Conservation (phyloP, 2,329 filamentous ascomycete species). For the Colletotrichum chrysophilum region DNA sequence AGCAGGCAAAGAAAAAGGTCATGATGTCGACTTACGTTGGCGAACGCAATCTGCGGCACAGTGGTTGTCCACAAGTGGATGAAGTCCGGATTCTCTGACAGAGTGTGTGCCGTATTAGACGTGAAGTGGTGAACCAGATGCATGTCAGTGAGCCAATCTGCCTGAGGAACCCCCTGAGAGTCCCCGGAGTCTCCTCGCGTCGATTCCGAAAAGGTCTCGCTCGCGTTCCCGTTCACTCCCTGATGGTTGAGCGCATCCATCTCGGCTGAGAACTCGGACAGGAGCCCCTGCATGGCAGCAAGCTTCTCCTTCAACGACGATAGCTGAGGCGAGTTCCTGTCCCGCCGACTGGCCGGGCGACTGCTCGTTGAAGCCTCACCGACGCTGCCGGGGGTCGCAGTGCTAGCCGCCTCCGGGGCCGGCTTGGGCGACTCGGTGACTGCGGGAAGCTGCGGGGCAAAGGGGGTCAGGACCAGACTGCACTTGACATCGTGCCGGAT, state of each 20-base stretch:
- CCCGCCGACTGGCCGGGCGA: neutral
- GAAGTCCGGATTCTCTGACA: constrained; percentile 15
- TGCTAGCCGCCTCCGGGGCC: neutral
- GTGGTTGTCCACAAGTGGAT: constrained; percentile 14
- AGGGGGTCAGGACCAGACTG: constrained; percentile 6
- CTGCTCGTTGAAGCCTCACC: constrained; percentile 4
- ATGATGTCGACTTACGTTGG: neutral
- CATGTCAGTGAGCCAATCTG: constrained; percentile 13
- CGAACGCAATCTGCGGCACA: constrained; percentile 7
- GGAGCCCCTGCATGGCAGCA: constrained; percentile 5
- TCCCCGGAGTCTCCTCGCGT: neutral
- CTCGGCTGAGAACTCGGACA: constrained; percentile 9
- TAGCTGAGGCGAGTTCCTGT: neutral
- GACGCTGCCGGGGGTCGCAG: constrained; percentile 3
- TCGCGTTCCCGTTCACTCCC: neutral
- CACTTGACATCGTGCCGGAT: constrained; percentile 16
- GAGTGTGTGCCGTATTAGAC: constrained; percentile 1
- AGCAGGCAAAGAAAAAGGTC: neutral
- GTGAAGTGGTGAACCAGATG: constrained; percentile 14
- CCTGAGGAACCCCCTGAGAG: neutral
- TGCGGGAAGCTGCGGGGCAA: neutral
- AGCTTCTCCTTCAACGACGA: constrained; percentile 9
- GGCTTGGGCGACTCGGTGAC: constrained; percentile 13
- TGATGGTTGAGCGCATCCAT: constrained; percentile 1
- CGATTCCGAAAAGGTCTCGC: neutral